These are phyloP conservation scores for Debaryomyces psychrophilus DNA, from an alignment of 1,139 yeast species.

Conservation along the genomic window DNA sequence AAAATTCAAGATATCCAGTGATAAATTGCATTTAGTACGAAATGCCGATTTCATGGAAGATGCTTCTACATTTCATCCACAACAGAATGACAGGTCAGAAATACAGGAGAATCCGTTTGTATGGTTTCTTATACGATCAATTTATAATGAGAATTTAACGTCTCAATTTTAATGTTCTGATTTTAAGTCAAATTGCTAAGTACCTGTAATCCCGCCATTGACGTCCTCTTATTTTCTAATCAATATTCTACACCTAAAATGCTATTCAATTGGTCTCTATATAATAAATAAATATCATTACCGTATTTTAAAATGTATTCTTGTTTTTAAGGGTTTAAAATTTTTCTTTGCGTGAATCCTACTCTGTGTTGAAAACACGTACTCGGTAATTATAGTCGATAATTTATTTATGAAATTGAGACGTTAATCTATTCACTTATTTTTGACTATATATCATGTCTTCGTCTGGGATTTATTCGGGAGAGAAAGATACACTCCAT, in stretches of 20 bases:
- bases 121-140: conserved; percentile 12
- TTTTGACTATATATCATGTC: conserved; percentile 22
- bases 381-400: conserved; percentile 8
- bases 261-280: background rate
- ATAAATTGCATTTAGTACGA: conserved; percentile 13
- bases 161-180: background rate
- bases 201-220: no score
- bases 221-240: no score
- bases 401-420: background rate
- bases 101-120: conserved; percentile 8
- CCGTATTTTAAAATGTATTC: no score
- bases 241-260: no score
- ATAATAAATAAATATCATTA: background rate
- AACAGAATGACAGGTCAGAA: conserved; percentile 13
- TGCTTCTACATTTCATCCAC: conserved; percentile 18
- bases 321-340: conserved; percentile 5
- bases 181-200: no score
- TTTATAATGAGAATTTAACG: conserved; percentile 10
- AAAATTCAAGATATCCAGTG: conserved; percentile 21
- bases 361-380: conserved; percentile 10
- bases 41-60: conserved; percentile 16
- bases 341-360: conserved; percentile 8
- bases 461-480: conserved; percentile 28
- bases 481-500: conserved; percentile 25
- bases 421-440: background rate